Evolutionary conservation across 176 grass and related monocot species (phyloP).

Genomic region (Leersia perrieri): DNA sequence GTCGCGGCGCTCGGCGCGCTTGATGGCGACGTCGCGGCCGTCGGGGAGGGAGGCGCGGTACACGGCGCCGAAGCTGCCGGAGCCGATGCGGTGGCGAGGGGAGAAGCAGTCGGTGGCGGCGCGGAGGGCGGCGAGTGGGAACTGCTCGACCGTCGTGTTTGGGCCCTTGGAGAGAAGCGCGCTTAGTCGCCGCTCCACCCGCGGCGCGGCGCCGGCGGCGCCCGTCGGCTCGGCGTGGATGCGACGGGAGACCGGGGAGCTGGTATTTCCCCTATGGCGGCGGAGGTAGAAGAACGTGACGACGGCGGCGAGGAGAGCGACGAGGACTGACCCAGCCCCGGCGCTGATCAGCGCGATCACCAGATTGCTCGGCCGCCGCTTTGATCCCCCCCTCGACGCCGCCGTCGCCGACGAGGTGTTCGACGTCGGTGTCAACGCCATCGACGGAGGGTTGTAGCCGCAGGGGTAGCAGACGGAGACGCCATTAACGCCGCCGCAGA

Average conservation of each 20-base stretch:
- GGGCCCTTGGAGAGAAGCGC: conserved; percentile 69
- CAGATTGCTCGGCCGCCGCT: conserved; percentile 22
- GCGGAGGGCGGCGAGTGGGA: conserved; percentile 56
- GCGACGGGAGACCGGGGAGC: conserved; percentile 40
- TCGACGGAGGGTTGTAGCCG: conserved; percentile 14
- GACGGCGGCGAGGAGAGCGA: neutral
- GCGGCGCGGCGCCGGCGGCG: conserved; percentile 1
- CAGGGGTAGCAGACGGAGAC: conserved; percentile 69
- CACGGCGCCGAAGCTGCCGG: conserved; percentile 82
- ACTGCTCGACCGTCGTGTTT: conserved; percentile 81
- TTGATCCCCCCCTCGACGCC: neutral
- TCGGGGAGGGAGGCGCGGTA: conserved; percentile 71
- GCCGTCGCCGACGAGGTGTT: conserved; percentile 26
- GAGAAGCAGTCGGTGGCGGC: conserved; percentile 55
- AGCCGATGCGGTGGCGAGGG: conserved; percentile 62
- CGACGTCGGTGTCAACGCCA: neutral
- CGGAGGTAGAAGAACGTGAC: neutral
- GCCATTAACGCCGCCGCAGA: neutral
- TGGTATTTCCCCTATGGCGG: neutral
- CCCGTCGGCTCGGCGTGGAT: conserved; percentile 45
- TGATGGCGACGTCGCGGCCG: conserved; percentile 83
- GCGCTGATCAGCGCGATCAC: conserved; percentile 36
- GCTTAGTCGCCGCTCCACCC: conserved; percentile 52
- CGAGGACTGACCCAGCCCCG: conserved; percentile 29
- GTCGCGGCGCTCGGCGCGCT: conserved; percentile 56